Conservation (phyloP, 2,329 filamentous ascomycete species). For the Paraphaeosphaeria sporulosa region DNA sequence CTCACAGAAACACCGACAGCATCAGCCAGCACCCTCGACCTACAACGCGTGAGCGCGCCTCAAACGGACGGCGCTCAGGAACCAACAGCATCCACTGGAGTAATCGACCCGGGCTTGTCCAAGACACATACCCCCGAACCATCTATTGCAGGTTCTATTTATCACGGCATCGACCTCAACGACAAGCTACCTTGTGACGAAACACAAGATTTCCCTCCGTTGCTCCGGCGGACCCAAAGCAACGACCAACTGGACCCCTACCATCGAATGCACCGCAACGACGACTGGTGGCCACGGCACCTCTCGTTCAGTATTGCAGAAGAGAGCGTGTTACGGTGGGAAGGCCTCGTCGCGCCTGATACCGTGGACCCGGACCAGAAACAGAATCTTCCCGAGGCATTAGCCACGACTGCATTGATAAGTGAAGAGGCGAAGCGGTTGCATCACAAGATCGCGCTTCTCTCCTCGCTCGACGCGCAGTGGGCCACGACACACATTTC, state of each 20-base stretch:
- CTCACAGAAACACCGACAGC: conserved; percentile 46
- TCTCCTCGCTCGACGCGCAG: conserved; percentile 63
- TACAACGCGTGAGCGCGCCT: conserved; percentile 17
- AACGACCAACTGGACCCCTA: conserved; percentile 47
- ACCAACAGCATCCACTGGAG: conserved; percentile 20
- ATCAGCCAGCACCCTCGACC: conserved; percentile 32
- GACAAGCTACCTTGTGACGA: conserved; percentile 52
- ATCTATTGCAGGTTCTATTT: conserved; percentile 66
- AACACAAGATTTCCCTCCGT: conserved; percentile 57
- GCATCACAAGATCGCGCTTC: conserved; percentile 65
- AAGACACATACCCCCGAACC: conserved; percentile 54
- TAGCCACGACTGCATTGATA: conserved; percentile 48
- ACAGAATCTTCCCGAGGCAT: conserved; percentile 43
- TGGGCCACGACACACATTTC: conserved; percentile 69
- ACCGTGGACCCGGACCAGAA: conserved; percentile 26
- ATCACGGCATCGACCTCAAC: conserved; percentile 65
- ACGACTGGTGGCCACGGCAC: conserved; percentile 72
- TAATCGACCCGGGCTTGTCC: conserved; percentile 34
- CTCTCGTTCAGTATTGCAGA: conserved; percentile 79
- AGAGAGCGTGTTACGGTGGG: conserved; percentile 75
- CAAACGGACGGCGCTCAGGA: conserved; percentile 29
- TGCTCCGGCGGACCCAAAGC: conserved; percentile 70
- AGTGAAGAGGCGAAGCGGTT: conserved; percentile 69
- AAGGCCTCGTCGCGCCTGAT: conserved; percentile 29
- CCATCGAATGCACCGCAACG: conserved; percentile 52